Percentiles rank a stretch among this genome's conserved stretches.
These are phyloP conservation scores for Penicillium sp. DNA, from an alignment of 2,329 filamentous ascomycete species.

Conservation along the genomic window DNA sequence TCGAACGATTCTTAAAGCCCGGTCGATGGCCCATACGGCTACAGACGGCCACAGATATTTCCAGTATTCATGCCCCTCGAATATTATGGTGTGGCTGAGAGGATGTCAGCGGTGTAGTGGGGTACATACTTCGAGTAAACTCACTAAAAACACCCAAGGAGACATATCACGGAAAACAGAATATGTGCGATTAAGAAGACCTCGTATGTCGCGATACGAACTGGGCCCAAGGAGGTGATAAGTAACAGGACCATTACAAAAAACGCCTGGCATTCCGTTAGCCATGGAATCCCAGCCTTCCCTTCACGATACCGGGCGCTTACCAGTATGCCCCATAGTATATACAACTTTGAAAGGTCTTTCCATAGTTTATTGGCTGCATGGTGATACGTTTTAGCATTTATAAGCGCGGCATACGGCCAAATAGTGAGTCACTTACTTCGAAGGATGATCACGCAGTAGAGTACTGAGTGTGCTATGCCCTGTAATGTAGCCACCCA, in stretches of 20 bases:
- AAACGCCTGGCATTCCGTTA: slow-evolving; percentile 24
- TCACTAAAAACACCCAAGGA: slow-evolving; percentile 51
- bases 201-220: slow-evolving; percentile 47
- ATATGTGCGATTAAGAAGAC: slow-evolving; percentile 44
- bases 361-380: slow-evolving; percentile 27
- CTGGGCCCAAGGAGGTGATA: slow-evolving; percentile 46
- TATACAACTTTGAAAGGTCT: slow-evolving; percentile 28
- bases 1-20: slow-evolving; percentile 44
- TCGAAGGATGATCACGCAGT: slow-evolving; percentile 44
- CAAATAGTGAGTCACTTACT: slow-evolving; percentile 13
- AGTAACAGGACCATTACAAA: slow-evolving; percentile 43
- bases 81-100: slow-evolving; percentile 48
- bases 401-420: background rate
- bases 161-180: slow-evolving; percentile 37
- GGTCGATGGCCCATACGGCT: slow-evolving; percentile 50
- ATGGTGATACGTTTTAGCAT: background rate
- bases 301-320: background rate
- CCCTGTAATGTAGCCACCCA: slow-evolving; percentile 62
- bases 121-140: slow-evolving; percentile 12
- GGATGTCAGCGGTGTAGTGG: background rate
- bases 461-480: slow-evolving; percentile 61
- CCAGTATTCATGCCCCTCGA: slow-evolving; percentile 48
- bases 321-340: slow-evolving; percentile 34
- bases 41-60: slow-evolving; percentile 52
- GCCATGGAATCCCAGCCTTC: background rate